Evolutionary conservation across 768 basidiomycete genomes (phyloP), one percentile per base, ranked within the genome.

Genomic region (Stropharia rugosoannulata): DNA sequence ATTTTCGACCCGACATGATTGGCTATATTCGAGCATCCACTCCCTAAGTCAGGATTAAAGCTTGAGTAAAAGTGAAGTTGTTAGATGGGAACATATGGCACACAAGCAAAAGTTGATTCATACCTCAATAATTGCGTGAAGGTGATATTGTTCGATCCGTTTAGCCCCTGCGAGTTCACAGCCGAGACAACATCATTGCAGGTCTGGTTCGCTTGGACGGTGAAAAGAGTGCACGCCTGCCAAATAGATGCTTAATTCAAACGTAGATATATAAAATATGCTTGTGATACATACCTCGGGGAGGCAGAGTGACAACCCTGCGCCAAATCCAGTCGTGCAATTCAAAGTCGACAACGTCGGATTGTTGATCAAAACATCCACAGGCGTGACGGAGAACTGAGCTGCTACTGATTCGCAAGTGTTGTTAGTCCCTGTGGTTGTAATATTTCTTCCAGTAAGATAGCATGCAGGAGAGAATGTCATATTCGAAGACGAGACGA

Each of bases 391-490:
- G 45, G 37, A 49, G 44, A 58, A 54, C 35, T 54, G 47, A 12
- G 40, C 35, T 5, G 60, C 60, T 38, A 66, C n/a, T 3, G 45
- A 46, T 4, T 54, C 19, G 42, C 64, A 65, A 15, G 57, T 63
- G 22, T 53, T 59, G 18, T 55, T 55, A 2, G 57, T 25, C 22
- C 47, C 47, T n/a, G 49, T 47, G 32, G 55, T 47, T 13, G 66
- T 61, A 56, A 65, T 56, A 41, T 65, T 67, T 45, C 60, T 59
- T 4, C 64, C 66, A 13, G 11, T 41, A n/a, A 65, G 16, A 6
- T 60, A 55, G 45, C 64, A 65, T 16, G 58, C 58, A 18, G 55
- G 22, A 12, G 57, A 52, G 35, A 51, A 45, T 22, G 51, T 42
- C 11, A 40, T 15, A 35, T 51, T 41, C 12, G 41, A 43, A 13